Conservation (phyloP, 257 asterid species). For the Solanum etuberosum region DNA sequence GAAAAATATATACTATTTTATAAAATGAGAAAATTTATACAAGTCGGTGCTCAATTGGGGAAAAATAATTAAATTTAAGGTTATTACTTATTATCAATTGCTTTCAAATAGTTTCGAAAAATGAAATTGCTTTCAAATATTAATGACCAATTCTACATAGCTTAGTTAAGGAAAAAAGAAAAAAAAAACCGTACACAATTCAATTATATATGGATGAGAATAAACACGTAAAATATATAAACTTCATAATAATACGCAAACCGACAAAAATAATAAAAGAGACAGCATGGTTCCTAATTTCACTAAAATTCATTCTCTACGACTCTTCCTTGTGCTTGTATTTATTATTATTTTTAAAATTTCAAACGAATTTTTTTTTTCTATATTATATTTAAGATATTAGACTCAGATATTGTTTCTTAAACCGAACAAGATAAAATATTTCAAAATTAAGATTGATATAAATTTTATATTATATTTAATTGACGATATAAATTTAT, state of each 20-base stretch:
- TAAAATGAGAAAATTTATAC: neutral
- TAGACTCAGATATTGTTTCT: neutral
- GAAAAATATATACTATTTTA: neutral
- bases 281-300: neutral
- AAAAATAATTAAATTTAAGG: neutral
- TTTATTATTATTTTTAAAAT: neutral
- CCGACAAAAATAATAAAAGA: neutral
- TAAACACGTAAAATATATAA: neutral
- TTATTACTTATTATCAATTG: neutral
- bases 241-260: neutral
- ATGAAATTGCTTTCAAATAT: neutral
- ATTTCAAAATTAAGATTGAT: neutral
- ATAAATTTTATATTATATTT: neutral
- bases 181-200: neutral
- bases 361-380: neutral
- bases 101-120: neutral
- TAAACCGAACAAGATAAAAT: fast-evolving
- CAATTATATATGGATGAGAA: neutral
- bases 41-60: neutral
- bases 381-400: neutral
- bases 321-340: neutral
- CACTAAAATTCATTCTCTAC: neutral
- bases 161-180: neutral
- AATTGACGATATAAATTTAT: neutral
- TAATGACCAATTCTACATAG: neutral